Conservation (phyloP, 2,329 filamentous ascomycete species). For the Cadophora luteo-olivacea region DNA sequence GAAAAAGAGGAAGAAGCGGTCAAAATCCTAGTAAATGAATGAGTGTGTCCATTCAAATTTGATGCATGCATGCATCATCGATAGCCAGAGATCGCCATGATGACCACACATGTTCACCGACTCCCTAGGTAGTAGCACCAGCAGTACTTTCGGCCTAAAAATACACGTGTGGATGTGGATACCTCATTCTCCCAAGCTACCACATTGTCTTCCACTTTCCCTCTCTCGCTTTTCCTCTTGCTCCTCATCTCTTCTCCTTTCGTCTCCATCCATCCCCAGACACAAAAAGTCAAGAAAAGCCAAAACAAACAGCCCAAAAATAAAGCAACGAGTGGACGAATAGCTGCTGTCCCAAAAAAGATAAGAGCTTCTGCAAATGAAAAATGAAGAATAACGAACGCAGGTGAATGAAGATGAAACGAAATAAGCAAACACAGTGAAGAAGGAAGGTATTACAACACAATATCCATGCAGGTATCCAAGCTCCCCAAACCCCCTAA, state of each 20-base stretch:
- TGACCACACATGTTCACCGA: background rate
- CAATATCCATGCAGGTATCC: constrained; percentile 37
- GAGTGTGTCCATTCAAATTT: background rate
- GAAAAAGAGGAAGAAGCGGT: background rate
- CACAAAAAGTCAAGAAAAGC: background rate
- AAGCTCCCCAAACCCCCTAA: constrained; percentile 17
- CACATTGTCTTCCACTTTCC: background rate
- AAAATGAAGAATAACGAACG: background rate
- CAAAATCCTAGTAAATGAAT: background rate
- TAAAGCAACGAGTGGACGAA: constrained; percentile 8
- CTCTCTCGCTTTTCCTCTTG: background rate
- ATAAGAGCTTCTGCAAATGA: constrained; percentile 13
- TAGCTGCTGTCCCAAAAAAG: constrained; percentile 2
- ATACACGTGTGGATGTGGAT: background rate
- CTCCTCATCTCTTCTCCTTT: background rate
- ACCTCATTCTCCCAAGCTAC: background rate
- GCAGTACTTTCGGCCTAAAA: background rate
- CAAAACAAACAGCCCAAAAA: background rate
- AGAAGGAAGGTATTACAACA: constrained; percentile 38
- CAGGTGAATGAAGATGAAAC: constrained; percentile 15
- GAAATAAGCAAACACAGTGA: constrained; percentile 33
- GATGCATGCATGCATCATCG: too few species aligned
- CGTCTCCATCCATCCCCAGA: background rate
- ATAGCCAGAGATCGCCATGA: background rate
- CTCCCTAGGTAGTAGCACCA: too few species aligned